Conservation (phyloP, 768 basidiomycete species). For the Mycena rebaudengoi region DNA sequence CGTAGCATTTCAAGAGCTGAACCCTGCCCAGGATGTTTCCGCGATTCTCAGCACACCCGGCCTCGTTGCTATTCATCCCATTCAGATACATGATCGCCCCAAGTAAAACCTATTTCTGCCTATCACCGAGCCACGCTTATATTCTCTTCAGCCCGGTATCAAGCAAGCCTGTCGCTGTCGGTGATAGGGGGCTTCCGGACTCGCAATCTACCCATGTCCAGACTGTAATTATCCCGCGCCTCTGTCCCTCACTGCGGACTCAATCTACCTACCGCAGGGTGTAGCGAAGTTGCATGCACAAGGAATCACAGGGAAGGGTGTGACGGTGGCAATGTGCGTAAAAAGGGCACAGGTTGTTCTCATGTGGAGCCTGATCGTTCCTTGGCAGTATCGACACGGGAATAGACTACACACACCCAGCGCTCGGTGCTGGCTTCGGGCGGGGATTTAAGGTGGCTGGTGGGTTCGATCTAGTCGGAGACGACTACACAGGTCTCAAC, state of each 20-base stretch:
- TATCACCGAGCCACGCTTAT: too few relatives aligned
- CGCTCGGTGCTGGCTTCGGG: constrained; percentile 62
- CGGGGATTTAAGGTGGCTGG: constrained; percentile 59
- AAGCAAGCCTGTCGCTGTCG: constrained; percentile 46
- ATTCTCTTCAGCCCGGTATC: constrained; percentile 47
- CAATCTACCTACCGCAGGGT: constrained; percentile 48
- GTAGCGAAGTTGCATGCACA: constrained; percentile 71
- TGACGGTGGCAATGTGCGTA: constrained; percentile 72
- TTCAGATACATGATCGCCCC: constrained; percentile 51
- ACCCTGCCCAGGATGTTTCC: constrained; percentile 59
- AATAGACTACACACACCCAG: constrained; percentile 64
- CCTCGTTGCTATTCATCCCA: constrained; percentile 67
- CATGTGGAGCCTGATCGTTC: not conserved
- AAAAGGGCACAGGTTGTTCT: constrained; percentile 26
- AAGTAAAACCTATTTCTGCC: constrained; percentile 45
- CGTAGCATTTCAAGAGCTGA: not conserved
- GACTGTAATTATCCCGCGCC: constrained; percentile 48
- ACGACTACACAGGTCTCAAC: constrained; percentile 59
- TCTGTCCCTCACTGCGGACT: not conserved
- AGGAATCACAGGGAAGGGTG: constrained; percentile 68
- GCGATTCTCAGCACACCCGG: constrained; percentile 55
- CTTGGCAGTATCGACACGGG: constrained; percentile 33
- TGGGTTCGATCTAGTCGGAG: constrained; percentile 67
- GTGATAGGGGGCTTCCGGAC: constrained; percentile 53
- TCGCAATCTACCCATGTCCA: constrained; percentile 60